Percentiles rank a stretch among this genome's conserved stretches.
These are phyloP conservation scores for Beta corolliflora DNA, from an alignment of 179 eudicot species.

Conservation along the genomic window DNA sequence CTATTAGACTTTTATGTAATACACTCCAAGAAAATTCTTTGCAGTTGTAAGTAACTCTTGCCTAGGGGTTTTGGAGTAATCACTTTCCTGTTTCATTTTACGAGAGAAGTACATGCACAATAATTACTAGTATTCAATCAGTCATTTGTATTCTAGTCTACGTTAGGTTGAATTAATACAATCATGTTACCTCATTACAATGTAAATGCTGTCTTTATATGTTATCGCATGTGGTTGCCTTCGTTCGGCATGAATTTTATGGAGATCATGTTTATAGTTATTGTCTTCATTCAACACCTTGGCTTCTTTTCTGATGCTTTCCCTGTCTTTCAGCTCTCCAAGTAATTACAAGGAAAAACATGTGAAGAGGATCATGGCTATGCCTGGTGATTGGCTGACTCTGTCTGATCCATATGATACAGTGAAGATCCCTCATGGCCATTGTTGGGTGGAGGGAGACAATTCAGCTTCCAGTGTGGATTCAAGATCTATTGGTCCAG, in stretches of 20 bases:
- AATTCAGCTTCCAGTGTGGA: constrained; percentile 72
- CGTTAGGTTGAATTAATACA: background rate
- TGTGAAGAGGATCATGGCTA: constrained; percentile 78
- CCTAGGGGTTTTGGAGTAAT: background rate
- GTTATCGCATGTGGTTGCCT: background rate
- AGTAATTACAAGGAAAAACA: constrained; percentile 63
- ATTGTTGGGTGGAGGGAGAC: constrained; percentile 99
- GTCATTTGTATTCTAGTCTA: background rate
- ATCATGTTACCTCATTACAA: background rate
- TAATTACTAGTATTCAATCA: background rate
- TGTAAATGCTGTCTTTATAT: too few relatives aligned
- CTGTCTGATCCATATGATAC: constrained; percentile 48
- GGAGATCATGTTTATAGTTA: background rate
- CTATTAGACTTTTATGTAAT: background rate
- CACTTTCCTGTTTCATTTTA: background rate
- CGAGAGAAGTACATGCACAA: too few relatives aligned
- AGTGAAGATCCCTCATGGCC: constrained; percentile 74
- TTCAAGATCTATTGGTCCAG: constrained; percentile 84
- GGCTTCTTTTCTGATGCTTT: constrained; percentile 15
- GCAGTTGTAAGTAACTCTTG: background rate
- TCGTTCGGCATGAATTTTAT: background rate
- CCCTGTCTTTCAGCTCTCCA: constrained; percentile 63
- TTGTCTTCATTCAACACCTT: background rate
- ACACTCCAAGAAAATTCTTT: background rate
- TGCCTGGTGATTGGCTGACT: constrained; percentile 89